Evolutionary conservation across 495 filamentous ascomycete genomes (phyloP), one percentile per base, ranked within the genome.

Genomic region (Annulohypoxylon bovei): DNA sequence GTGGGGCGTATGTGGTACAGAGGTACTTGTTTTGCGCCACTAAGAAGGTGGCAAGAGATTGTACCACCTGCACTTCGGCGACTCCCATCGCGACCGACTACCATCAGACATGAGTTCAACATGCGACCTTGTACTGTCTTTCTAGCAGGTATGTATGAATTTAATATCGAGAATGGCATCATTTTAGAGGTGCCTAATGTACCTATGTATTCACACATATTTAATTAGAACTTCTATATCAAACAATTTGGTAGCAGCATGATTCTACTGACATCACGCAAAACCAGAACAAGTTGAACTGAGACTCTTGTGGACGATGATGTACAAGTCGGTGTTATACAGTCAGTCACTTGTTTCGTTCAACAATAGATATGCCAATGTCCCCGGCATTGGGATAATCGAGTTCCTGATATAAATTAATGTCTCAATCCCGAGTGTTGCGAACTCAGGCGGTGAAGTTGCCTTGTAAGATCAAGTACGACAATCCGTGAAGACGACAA

Each of bases 11-110:
- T n/a, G n/a, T 7, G 27, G 8, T 44, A n/a, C 23, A n/a, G n/a
- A n/a, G 20, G 42, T 49, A 49, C 30, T 5, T 25, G 37, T 8
- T 28, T 25, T 39, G 8, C 27, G 27, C 58, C 58, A 62, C 27
- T 49, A 30, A 62, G 58, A 49, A 25, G 28, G 53, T 56, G 20
- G 33, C 18, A 25, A 40, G n/a, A 39, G 30, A 55, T 23, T 35
- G 40, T 61, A 37, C 42, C 4, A 61, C 57, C 57, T 20, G 55
- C 54, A 57, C 20, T 44, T 8, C 55, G 37, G 55, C n/a, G 23
- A 58, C 14, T 44, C 20, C 55, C 49, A 53, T 20, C 22, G 8
- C n/a, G n/a, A n/a, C n/a, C n/a, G 8, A 49, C 25, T 32, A 1
- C 49, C 49, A 32, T 20, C 14, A 25, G 8, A 49, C 25, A 53